A percentile compares a stretch with the other conserved stretches of the same genome.
Conservation (phyloP, 257 asterid genomes). For the Cordia subcordata region DNA sequence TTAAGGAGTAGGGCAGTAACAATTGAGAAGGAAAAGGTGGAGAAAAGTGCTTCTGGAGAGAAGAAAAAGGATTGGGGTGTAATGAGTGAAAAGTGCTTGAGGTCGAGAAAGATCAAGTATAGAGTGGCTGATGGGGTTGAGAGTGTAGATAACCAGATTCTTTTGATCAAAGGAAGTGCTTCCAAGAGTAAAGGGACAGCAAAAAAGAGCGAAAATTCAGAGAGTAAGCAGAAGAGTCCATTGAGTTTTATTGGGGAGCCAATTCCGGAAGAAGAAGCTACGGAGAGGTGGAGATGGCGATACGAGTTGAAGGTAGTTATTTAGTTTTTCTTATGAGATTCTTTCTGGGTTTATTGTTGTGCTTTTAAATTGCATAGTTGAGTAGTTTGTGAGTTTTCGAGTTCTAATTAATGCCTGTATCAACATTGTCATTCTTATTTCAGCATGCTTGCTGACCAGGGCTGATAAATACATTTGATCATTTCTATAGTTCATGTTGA, state of each 20-base stretch:
- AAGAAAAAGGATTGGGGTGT: conserved; percentile 18
- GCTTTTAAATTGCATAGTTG: background rate
- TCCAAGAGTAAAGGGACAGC: conserved; percentile 7
- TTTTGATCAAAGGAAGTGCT: conserved; percentile 7
- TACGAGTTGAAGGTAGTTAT: conserved; percentile 74
- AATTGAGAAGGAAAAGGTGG: conserved; percentile 4
- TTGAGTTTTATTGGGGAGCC: conserved; percentile 64
- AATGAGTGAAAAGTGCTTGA: conserved; percentile 32
- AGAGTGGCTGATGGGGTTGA: conserved; percentile 13
- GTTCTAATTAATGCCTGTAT: too few species aligned
- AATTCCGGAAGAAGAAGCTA: conserved; percentile 67
- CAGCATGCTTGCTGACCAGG: too few species aligned
- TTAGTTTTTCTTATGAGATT: background rate
- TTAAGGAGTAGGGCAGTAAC: conserved; percentile 15
- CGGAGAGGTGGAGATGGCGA: conserved; percentile 73
- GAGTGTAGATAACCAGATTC: conserved; percentile 8
- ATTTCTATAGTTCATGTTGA: too few species aligned
- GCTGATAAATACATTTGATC: too few species aligned
- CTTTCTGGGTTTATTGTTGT: background rate
- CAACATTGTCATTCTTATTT: too few species aligned
- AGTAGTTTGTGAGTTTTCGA: too few species aligned
- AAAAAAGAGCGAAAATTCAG: conserved; percentile 4
- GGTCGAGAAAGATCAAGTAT: conserved; percentile 37
- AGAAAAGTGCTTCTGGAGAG: conserved; percentile 6
- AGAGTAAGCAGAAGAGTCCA: conserved; percentile 14